Base-by-base conservation (phyloP, 768 basidiomycete genomes). In the Lactifluus piperatus region DNA sequence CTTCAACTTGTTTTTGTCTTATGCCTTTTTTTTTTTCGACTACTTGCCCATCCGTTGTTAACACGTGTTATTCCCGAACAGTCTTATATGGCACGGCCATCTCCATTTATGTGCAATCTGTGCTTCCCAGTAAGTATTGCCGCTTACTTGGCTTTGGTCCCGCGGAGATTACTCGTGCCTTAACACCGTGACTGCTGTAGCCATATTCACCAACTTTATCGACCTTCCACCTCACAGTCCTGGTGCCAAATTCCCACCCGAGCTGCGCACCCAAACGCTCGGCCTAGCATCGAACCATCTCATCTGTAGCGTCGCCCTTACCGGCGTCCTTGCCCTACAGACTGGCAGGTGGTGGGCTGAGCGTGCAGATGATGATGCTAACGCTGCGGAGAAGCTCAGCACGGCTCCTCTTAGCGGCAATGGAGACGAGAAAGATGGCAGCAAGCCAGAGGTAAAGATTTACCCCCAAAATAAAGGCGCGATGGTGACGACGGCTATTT, bases 331-430 rank as follows among this genome's bases (percentile, higher is more conserved):
- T 34, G 81, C 84, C 9, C 78, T 93, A 26, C 91, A 93, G 73
- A 88, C 89, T 0, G 87, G 86, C 46, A 81, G 90, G 45, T 86
- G 83, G 75, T 93, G 89, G 89, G 88, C 86, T 4, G 91, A 93
- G 68, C 81, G 80, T 30, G 76, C 83, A 16, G 88, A 90, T 62
- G 73, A 72, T 32, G 83, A 83, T 32, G 81, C 81, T 36, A 36
- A 34, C 20, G 11, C 41, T 10, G 54, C 54, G 3, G 48, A 81
- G 81, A 24, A 79, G 45, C 45, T 58, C 53, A 39, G 51, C 24
- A 7, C 22, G 13, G 36, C 36, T 46, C 36, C 20, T 49, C 46
- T 26, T 55, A 27, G 48, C 27, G 37, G 30, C 50, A 16, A 18
- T 39, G 37, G 16, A 16, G 30, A 39, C 14, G 46, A 54, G 13